A percentile compares a stretch with the other conserved stretches of the same genome.
phyloP scores from a whole-genome alignment of 306 rosid species.

The Malus fusca region DNA sequence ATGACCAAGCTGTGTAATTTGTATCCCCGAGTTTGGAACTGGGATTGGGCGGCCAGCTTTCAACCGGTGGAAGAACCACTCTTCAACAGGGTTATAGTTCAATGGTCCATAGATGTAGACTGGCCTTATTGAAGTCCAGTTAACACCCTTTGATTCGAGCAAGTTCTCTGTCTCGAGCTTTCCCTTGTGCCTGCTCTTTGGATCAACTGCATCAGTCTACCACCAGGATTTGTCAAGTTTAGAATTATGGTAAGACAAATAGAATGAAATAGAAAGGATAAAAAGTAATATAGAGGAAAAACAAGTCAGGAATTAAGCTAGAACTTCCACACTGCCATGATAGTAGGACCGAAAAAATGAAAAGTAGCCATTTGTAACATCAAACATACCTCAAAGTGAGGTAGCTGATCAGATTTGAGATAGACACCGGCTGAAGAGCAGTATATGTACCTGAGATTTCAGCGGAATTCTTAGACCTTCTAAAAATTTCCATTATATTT shows the following conservation, averaged over 20 bases:
- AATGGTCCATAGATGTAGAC: conserved; percentile 93
- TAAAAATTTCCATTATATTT: not conserved
- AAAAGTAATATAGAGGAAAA: not conserved
- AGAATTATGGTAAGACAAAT: not conserved
- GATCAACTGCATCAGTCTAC: conserved; percentile 85
- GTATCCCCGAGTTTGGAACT: conserved; percentile 76
- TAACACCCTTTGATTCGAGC: conserved; percentile 61
- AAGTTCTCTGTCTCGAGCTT: conserved; percentile 95
- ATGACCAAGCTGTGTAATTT: conserved; percentile 91
- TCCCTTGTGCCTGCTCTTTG: conserved; percentile 99
- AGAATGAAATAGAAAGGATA: not conserved
- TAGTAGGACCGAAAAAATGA: not conserved
- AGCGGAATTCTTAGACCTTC: not conserved
- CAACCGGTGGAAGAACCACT: conserved; percentile 97
- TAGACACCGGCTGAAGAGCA: conserved; percentile 99
- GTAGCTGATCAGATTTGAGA: conserved; percentile 73
- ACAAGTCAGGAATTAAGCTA: not conserved
- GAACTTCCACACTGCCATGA: not conserved
- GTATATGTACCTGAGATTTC: conserved; percentile 76
- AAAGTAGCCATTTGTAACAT: conserved; percentile 1
- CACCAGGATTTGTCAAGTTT: conserved; percentile 14
- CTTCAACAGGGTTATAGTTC: conserved; percentile 96
- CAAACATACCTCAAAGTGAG: conserved; percentile 76
- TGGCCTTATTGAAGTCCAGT: conserved; percentile 95
- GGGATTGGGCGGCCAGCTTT: conserved; percentile 98